Base-by-base conservation (phyloP, 495 filamentous ascomycete species). In the Venustampulla echinocandica region DNA sequence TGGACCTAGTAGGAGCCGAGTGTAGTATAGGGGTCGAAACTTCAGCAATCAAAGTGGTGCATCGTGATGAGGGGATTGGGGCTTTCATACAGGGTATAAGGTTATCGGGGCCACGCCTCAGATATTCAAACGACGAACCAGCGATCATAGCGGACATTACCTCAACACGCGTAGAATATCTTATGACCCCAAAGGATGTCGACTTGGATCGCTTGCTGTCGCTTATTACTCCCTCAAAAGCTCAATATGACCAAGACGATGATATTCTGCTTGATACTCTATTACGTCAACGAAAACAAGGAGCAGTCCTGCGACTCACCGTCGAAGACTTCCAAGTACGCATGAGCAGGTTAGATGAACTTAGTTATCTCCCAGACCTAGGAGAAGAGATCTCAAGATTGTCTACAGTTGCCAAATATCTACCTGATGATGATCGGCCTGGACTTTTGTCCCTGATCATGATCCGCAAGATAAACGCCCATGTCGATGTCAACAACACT, bases 211-310 rank as follows among this genome's bases (percentile, higher is more conserved):
- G 81, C 35, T 73, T 99, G 5, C 66, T 99, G 11, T 82, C 83
- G 23, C 71, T 99, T 18, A 80, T 97, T 35, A 95, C 85, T 9
- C 93, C 93, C 0, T 95, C 89, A 1, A 90, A 87, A 50, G 79
- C 92, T 62, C 89, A 87, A 52, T 96, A 93, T 56, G 89, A 93
- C 45, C 77, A 84, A 36, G 84, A 89, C 50, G 89, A 95, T 55
- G 93, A 96, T 57, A 95, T 99, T 47, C 79, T 99, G 67, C 71
- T 97, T 10, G 92, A 97, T 49, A 95, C 85, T 0, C 72, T 99
- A 1, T 66, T 97, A 18, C 75, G 85, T n/a, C 93, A 99, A 62
- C 71, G 93, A 44, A 77, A 80, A 55, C 90, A 96, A 60, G 93
- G 90, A 1, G 76, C 82, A n/a, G 83, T 96, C 14, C 71, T 94